These are phyloP conservation scores for Apiospora pterosperma DNA, from an alignment of 2,329 filamentous ascomycete species.

Conservation along the genomic window DNA sequence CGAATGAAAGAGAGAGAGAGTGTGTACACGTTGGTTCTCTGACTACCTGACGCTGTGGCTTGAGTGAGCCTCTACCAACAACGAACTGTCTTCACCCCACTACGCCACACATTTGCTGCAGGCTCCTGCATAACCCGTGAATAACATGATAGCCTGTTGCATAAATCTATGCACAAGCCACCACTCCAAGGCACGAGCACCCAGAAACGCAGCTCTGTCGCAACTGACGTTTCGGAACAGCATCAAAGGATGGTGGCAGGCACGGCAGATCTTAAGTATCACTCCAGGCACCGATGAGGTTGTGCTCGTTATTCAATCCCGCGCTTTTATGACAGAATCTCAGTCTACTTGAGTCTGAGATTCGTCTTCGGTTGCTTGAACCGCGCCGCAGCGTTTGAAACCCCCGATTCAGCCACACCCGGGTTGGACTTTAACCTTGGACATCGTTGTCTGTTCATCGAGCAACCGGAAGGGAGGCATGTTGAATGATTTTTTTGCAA, in stretches of 20 bases:
- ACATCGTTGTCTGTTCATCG: not conserved
- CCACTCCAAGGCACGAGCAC: not conserved
- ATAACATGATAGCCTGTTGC: not conserved
- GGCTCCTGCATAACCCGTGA: not conserved
- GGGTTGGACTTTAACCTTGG: too few relatives aligned
- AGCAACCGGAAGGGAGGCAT: not conserved
- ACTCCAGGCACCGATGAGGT: not conserved
- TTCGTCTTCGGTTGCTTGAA: not conserved
- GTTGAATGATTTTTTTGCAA: not conserved
- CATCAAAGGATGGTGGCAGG: too few relatives aligned
- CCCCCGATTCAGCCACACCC: not conserved
- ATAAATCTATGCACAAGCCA: not conserved
- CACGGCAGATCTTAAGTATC: not conserved
- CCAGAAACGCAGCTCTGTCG: not conserved
- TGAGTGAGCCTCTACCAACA: not conserved
- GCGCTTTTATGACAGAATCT: too few relatives aligned
- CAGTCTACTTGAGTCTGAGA: not conserved
- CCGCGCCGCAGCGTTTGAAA: not conserved
- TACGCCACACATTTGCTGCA: not conserved
- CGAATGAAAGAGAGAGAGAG: too few relatives aligned
- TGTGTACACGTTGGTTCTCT: not conserved
- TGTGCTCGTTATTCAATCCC: too few relatives aligned
- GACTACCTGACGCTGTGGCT: not conserved
- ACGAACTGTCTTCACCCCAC: not conserved
- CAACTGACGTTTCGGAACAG: slow-evolving; percentile 9